phyloP scores from a whole-genome alignment of 345 rosid species.

The Pugionium dolabratum region DNA sequence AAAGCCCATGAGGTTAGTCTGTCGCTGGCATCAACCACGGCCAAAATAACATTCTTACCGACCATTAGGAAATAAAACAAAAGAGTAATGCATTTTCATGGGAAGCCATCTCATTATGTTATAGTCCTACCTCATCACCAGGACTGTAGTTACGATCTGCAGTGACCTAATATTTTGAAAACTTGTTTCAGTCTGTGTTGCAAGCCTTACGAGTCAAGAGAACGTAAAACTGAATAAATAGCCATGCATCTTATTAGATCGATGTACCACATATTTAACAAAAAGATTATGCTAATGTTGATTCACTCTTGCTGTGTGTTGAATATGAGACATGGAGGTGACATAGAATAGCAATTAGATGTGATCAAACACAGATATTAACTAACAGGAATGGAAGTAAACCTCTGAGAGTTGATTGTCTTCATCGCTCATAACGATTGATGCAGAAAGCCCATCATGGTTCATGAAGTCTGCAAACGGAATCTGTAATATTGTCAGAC shows the following conservation, averaged over 20 bases:
- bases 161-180: slow-evolving; percentile 50
- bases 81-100: not conserved
- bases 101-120: not conserved
- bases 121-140: slow-evolving; percentile 69
- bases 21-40: not conserved
- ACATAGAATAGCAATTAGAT: slow-evolving; percentile 14
- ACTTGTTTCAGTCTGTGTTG: slow-evolving; percentile 11
- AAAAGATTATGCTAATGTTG: not conserved
- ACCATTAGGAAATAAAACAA: not conserved
- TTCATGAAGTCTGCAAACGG: slow-evolving; percentile 94
- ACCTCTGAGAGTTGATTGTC: slow-evolving; percentile 71
- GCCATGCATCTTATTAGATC: slow-evolving; percentile 26
- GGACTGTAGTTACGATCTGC: slow-evolving; percentile 73
- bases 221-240: slow-evolving; percentile 1
- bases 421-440: slow-evolving; percentile 64
- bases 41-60: not conserved
- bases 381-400: slow-evolving; percentile 19
- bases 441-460: slow-evolving; percentile 71
- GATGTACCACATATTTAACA: not conserved
- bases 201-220: not conserved
- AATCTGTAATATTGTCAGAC: slow-evolving; percentile 51
- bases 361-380: slow-evolving; percentile 18
- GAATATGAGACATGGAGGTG: slow-evolving; percentile 21
- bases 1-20: slow-evolving; percentile 8
- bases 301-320: slow-evolving; percentile 3